Evolutionary conservation across 208 protist species (phyloP).

Genomic region (Wallacemonas sp.): DNA sequence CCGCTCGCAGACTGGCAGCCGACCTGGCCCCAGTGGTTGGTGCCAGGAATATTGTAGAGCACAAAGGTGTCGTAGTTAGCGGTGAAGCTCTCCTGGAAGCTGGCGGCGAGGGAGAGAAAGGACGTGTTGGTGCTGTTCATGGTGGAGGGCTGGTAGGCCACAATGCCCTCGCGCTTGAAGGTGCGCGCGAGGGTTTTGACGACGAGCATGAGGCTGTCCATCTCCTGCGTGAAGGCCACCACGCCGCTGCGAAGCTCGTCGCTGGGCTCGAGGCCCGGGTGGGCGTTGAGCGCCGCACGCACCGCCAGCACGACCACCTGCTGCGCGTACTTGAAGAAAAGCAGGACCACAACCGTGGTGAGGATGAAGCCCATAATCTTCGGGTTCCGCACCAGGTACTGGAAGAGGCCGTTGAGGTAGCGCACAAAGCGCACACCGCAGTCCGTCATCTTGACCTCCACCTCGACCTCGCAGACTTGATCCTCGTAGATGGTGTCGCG

Average conservation of each 20-base stretch:
- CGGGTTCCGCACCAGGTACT: constrained; percentile 53
- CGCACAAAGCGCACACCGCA: constrained; percentile 48
- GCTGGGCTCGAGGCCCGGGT: constrained; percentile 51
- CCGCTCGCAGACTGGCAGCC: constrained; percentile 27
- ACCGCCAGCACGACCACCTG: constrained; percentile 48
- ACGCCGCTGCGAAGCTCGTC: constrained; percentile 46
- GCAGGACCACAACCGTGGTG: constrained; percentile 43
- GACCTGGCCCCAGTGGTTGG: constrained; percentile 40
- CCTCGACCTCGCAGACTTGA: constrained; percentile 47
- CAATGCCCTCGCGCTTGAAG: constrained; percentile 33
- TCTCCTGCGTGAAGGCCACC: constrained; percentile 45
- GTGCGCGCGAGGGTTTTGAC: constrained; percentile 35
- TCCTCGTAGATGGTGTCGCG: constrained; percentile 64
- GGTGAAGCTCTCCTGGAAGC: constrained; percentile 31
- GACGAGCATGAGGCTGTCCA: constrained; percentile 32
- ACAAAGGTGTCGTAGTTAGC: constrained; percentile 43
- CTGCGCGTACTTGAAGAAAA: constrained; percentile 71
- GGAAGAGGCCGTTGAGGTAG: constrained; percentile 51
- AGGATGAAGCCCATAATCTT: constrained; percentile 55
- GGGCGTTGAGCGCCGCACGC: constrained; percentile 39
- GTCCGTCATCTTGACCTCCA: constrained; percentile 33
- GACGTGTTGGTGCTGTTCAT: constrained; percentile 17
- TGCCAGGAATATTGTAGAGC: constrained; percentile 30
- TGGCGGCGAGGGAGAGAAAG: constrained; percentile 35
- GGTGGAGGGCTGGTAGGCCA: constrained; percentile 30